Evolutionary conservation across 768 basidiomycete species (phyloP).

Genomic region (Galerina sulciceps): DNA sequence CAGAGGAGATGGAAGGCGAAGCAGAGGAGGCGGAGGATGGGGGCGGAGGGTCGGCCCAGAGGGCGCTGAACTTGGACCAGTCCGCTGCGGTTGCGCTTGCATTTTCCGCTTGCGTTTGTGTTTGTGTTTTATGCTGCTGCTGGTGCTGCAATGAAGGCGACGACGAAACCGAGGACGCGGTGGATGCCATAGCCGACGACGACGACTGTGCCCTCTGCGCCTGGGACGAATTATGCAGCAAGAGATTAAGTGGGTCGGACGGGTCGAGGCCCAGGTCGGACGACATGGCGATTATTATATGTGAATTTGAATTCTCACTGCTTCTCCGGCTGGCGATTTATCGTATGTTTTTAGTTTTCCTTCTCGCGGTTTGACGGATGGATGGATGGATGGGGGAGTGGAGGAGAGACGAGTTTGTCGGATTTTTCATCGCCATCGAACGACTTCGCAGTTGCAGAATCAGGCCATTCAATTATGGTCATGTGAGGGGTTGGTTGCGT

Average conservation of each 20-base stretch:
- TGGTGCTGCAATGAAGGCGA: background rate
- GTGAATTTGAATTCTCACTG: no score
- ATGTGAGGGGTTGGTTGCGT: conserved; percentile 17
- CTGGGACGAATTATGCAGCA: conserved; percentile 48
- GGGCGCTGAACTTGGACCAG: conserved; percentile 56
- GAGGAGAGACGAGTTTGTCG: background rate
- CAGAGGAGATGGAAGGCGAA: no score
- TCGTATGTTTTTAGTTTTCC: no score
- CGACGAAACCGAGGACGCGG: background rate
- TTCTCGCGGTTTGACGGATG: background rate
- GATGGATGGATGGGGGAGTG: background rate
- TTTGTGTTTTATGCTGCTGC: no score
- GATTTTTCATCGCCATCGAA: conserved; percentile 4
- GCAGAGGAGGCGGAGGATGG: background rate
- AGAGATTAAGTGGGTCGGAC: conserved; percentile 61
- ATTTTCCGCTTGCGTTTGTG: conserved; percentile 23
- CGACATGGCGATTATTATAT: conserved; percentile 26
- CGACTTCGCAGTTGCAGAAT: conserved; percentile 7
- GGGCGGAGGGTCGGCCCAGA: conserved; percentile 43
- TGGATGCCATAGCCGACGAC: background rate
- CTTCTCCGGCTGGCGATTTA: no score
- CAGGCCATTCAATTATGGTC: conserved; percentile 20
- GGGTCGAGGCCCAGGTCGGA: conserved; percentile 55
- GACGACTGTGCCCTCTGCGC: no score
- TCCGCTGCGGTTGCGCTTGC: conserved; percentile 43